These are phyloP conservation scores for Penicillium alfredii DNA, from an alignment of 495 filamentous ascomycete species.

Conservation along the genomic window DNA sequence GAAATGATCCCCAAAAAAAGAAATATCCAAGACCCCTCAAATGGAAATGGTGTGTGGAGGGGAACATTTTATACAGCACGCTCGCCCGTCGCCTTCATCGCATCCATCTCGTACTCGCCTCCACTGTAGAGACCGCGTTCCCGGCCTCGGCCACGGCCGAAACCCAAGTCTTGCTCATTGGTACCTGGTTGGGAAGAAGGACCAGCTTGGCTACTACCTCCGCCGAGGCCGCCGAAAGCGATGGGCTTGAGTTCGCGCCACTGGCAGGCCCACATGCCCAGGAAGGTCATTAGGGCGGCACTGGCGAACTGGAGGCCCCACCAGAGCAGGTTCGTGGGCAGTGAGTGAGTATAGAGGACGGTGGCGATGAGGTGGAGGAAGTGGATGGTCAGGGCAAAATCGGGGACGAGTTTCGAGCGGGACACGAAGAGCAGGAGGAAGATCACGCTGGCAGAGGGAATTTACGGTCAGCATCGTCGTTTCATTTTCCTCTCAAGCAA, in stretches of 20 bases:
- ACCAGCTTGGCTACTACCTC: slow-evolving; percentile 18
- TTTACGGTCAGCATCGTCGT: too few relatives aligned
- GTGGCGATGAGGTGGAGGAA: slow-evolving; percentile 77
- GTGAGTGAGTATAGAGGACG: slow-evolving; percentile 62
- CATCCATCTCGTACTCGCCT: slow-evolving; percentile 77
- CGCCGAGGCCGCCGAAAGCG: slow-evolving; percentile 64
- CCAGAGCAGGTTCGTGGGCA: slow-evolving; percentile 78
- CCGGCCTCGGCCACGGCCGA: slow-evolving; percentile 33
- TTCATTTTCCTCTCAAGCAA: too few relatives aligned
- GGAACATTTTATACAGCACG: slow-evolving; percentile 26
- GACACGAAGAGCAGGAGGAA: slow-evolving; percentile 75
- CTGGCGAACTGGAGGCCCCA: slow-evolving; percentile 74
- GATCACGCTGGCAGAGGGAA: slow-evolving; percentile 54
- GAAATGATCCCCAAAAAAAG: slow-evolving; percentile 8
- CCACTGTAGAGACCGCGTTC: slow-evolving; percentile 47
- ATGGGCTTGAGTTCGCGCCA: slow-evolving; percentile 87
- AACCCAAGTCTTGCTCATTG: slow-evolving; percentile 24
- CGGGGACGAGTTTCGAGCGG: slow-evolving; percentile 83
- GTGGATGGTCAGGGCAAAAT: slow-evolving; percentile 89
- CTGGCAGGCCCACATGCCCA: slow-evolving; percentile 86
- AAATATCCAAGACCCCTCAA: slow-evolving; percentile 5
- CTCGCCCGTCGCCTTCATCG: slow-evolving; percentile 46
- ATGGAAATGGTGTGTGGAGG: background rate
- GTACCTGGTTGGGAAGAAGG: slow-evolving; percentile 18
- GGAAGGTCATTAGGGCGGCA: slow-evolving; percentile 59